Conservation (phyloP, 208 protist species). For the Hexamita inflata region DNA sequence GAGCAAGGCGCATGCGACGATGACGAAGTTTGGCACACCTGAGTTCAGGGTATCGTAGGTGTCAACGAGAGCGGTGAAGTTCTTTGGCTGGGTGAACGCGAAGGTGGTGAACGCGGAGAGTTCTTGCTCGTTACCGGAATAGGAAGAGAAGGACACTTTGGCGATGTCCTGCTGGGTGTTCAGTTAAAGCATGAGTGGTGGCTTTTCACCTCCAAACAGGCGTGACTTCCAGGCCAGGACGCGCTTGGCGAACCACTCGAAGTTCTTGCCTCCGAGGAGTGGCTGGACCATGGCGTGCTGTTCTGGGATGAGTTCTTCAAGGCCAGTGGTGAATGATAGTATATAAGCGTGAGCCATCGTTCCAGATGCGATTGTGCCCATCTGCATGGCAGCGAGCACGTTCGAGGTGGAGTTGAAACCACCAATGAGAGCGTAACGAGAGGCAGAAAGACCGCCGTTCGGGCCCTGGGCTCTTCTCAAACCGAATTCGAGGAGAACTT, state of each 20-base stretch:
- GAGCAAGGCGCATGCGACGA: conserved; percentile 29
- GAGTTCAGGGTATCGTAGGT: conserved; percentile 64
- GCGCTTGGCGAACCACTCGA: neutral
- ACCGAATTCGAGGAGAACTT: conserved; percentile 66
- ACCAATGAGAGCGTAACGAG: conserved; percentile 62
- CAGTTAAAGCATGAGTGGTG: too few relatives aligned
- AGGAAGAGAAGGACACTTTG: too few relatives aligned
- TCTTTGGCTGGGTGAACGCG: conserved; percentile 42
- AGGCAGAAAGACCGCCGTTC: conserved; percentile 64
- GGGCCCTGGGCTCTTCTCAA: conserved; percentile 64
- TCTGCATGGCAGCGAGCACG: conserved; percentile 58
- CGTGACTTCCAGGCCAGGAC: neutral
- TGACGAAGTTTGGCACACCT: conserved; percentile 53
- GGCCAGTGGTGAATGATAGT: neutral
- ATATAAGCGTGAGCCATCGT: conserved; percentile 26
- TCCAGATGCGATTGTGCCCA: conserved; percentile 48
- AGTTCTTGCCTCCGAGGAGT: neutral
- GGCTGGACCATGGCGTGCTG: neutral
- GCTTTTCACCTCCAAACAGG: neutral
- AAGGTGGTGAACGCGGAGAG: conserved; percentile 10
- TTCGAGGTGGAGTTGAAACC: conserved; percentile 65
- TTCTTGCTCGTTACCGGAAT: conserved; percentile 1
- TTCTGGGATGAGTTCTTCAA: neutral
- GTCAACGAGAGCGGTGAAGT: conserved; percentile 64
- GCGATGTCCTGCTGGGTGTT: too few relatives aligned